Evolutionary conservation across 2,329 filamentous ascomycete species (phyloP).

Genomic region (Myriosclerotinia scirpicola): DNA sequence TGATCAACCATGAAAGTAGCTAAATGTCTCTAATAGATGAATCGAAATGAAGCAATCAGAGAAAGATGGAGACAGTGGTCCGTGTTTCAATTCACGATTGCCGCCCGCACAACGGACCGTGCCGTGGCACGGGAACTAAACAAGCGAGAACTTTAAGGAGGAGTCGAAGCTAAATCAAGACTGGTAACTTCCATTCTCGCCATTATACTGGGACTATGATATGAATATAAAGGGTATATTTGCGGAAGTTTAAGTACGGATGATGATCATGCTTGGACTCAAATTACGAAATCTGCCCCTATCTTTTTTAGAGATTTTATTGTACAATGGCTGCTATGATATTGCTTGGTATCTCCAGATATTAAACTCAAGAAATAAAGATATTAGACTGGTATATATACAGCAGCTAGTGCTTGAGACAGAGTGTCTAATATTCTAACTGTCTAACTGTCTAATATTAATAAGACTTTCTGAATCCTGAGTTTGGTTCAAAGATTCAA

Average conservation of each 20-base stretch:
- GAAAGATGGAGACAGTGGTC: not conserved
- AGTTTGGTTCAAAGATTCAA: too few relatives aligned
- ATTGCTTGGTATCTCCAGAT: not conserved
- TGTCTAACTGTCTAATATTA: too few relatives aligned
- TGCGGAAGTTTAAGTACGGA: too few relatives aligned
- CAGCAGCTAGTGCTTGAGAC: not conserved
- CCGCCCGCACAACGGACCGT: slow-evolving; percentile 18
- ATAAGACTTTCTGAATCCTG: too few relatives aligned
- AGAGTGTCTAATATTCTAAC: too few relatives aligned
- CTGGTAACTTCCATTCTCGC: not conserved
- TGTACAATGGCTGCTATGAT: not conserved
- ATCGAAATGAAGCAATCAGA: not conserved
- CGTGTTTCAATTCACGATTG: slow-evolving; percentile 3
- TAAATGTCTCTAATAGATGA: not conserved
- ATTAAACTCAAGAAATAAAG: not conserved
- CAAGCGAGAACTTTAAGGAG: slow-evolving; percentile 23
- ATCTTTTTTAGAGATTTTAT: not conserved
- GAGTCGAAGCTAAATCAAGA: not conserved
- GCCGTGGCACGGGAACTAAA: slow-evolving; percentile 14
- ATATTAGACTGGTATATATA: not conserved
- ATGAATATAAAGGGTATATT: not conserved
- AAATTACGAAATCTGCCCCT: too few relatives aligned
- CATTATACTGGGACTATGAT: not conserved
- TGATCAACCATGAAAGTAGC: too few relatives aligned
- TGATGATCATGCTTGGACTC: too few relatives aligned